Evolutionary conservation across 2,329 filamentous ascomycete genomes (phyloP).

Genomic region (Cercospora citrullina): DNA sequence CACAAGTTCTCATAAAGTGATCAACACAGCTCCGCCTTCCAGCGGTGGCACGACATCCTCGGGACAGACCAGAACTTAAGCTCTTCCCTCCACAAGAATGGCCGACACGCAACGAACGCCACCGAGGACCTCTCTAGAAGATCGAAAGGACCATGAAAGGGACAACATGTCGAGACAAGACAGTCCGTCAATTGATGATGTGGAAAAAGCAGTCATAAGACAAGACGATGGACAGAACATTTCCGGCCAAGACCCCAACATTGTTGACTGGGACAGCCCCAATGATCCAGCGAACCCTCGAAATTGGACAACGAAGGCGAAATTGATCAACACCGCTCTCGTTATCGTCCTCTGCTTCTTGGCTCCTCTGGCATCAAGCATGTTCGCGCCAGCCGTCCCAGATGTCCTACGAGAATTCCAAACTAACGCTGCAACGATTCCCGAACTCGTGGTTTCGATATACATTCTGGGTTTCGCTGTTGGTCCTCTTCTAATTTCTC

Average conservation of each 20-base stretch:
- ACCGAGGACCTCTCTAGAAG: not conserved
- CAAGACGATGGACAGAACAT: not conserved
- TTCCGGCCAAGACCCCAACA: constrained; percentile 40
- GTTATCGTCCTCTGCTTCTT: constrained; percentile 53
- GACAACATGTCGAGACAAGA: constrained; percentile 2
- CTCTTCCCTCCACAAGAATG: not conserved
- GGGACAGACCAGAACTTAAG: not conserved
- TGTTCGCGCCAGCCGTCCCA: constrained; percentile 67
- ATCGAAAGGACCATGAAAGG: constrained; percentile 7
- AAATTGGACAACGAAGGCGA: constrained; percentile 58
- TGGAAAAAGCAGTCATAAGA: constrained; percentile 6
- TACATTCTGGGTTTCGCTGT: constrained; percentile 53
- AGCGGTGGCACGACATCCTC: not conserved
- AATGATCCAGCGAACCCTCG: constrained; percentile 55
- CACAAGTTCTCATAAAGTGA: not conserved
- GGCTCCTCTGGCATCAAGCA: constrained; percentile 54
- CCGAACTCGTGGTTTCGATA: constrained; percentile 66
- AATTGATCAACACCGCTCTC: constrained; percentile 44
- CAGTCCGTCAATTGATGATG: constrained; percentile 1
- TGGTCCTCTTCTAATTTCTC: constrained; percentile 45
- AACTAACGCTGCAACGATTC: constrained; percentile 53
- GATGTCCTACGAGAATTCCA: constrained; percentile 63
- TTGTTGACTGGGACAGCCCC: constrained; percentile 60
- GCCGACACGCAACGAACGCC: not conserved
- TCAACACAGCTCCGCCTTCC: not conserved